Percentiles rank a stretch among this genome's conserved stretches.
These are phyloP conservation scores for Botryosphaeria dothidea DNA, from an alignment of 2,329 filamentous ascomycete species.

Conservation along the genomic window DNA sequence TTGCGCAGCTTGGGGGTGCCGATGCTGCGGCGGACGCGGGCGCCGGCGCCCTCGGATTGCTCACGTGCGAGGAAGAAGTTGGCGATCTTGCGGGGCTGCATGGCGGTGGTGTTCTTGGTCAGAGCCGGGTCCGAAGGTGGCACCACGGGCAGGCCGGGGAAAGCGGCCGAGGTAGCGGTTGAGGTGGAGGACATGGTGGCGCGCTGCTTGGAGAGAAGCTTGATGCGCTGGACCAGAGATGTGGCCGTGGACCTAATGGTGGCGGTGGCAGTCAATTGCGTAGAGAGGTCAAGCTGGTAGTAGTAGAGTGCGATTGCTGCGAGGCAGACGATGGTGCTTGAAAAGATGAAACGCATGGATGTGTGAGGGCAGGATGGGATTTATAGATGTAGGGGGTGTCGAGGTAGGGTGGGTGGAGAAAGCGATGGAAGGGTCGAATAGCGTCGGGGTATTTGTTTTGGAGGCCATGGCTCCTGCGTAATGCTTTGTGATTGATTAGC, in stretches of 20 bases:
- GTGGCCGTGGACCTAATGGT: conserved; percentile 25
- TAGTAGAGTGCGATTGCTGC: conserved; percentile 42
- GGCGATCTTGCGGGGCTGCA: conserved; percentile 72
- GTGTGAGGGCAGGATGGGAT: conserved; percentile 23
- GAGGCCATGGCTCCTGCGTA: not conserved
- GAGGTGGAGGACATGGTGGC: conserved; percentile 33
- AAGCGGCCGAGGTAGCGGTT: conserved; percentile 36
- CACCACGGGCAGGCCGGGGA: conserved; percentile 52
- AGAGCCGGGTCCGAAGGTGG: conserved; percentile 44
- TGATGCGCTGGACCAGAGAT: conserved; percentile 41
- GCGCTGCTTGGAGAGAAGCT: conserved; percentile 31
- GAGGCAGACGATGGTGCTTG: conserved; percentile 43
- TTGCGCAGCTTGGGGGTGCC: conserved; percentile 81
- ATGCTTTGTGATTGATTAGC: conserved; percentile 17
- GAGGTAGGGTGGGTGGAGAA: not conserved
- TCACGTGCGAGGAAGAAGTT: conserved; percentile 83
- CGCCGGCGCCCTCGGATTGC: conserved; percentile 85
- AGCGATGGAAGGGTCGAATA: conserved; percentile 2
- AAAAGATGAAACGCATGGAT: conserved; percentile 41
- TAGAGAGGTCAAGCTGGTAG: conserved; percentile 25
- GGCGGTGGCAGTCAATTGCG: conserved; percentile 21
- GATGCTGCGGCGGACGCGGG: conserved; percentile 81
- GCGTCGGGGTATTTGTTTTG: not conserved
- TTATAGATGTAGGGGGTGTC: conserved; percentile 28
- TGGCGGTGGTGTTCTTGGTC: conserved; percentile 56